These are phyloP conservation scores for Filobasidium floriforme DNA, from an alignment of 768 basidiomycete genomes.

Conservation along the genomic window DNA sequence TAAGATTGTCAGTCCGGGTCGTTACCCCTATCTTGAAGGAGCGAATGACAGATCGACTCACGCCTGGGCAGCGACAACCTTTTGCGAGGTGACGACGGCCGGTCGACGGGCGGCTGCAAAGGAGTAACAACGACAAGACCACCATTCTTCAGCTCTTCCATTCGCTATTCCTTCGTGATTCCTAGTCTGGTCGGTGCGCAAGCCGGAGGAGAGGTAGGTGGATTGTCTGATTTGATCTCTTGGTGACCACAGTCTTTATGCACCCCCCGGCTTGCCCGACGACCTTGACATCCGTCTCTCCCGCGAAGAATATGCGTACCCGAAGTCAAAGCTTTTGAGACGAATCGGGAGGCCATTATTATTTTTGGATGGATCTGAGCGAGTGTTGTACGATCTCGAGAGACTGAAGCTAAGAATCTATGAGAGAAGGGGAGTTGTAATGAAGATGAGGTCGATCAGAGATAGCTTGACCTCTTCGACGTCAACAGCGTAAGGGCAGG, in stretches of 20 bases:
- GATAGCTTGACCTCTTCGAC: not conserved
- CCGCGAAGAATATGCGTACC: slow-evolving; percentile 7
- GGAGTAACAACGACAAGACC: not conserved
- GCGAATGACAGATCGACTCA: slow-evolving; percentile 17
- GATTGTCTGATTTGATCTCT: not conserved
- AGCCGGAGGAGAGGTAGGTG: not conserved
- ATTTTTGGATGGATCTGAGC: not conserved
- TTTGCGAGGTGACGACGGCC: slow-evolving; percentile 23
- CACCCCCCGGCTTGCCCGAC: not conserved
- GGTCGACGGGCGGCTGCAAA: slow-evolving; percentile 23
- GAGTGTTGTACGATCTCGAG: not conserved
- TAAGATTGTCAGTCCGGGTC: not conserved
- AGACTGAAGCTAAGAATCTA: not conserved
- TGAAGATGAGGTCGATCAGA: not conserved
- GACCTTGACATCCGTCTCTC: not conserved
- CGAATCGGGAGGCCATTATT: slow-evolving; percentile 22
- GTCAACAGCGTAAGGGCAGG: not conserved
- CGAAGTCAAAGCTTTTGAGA: slow-evolving; percentile 17
- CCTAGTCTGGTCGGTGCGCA: not conserved
- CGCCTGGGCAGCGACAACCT: slow-evolving; percentile 23
- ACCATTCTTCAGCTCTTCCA: not conserved
- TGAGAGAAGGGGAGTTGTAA: not conserved
- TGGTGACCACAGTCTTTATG: too few species aligned
- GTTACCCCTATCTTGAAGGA: slow-evolving; percentile 13
- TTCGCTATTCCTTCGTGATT: not conserved